Evolutionary conservation across 768 basidiomycete genomes (phyloP).

Genomic region (Hericium erinaceus): DNA sequence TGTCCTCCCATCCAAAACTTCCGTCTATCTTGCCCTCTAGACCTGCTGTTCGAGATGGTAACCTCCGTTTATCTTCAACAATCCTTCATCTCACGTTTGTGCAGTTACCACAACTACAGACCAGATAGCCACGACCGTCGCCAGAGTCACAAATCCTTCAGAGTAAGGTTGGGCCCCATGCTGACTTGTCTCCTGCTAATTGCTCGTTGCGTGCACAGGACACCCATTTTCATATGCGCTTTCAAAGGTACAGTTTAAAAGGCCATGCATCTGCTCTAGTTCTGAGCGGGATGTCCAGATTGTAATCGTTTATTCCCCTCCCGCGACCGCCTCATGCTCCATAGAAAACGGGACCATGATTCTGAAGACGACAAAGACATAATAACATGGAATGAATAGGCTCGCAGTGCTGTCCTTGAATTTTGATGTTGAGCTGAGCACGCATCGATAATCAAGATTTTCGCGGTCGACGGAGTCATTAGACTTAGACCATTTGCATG

Average conservation of each 20-base stretch:
- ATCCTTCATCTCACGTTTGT: not conserved
- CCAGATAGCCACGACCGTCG: conserved; percentile 47
- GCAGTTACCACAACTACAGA: conserved; percentile 40
- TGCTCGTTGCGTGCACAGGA: conserved; percentile 31
- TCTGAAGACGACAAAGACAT: conserved; percentile 44
- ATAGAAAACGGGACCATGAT: conserved; percentile 67
- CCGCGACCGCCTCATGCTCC: conserved; percentile 56
- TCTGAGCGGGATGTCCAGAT: conserved; percentile 23
- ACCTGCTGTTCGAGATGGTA: conserved; percentile 15
- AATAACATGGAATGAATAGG: conserved; percentile 64
- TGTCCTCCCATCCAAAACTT: conserved; percentile 8
- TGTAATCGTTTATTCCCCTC: conserved; percentile 69
- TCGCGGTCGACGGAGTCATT: too few relatives aligned
- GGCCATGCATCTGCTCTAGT: not conserved
- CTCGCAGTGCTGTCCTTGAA: too few relatives aligned
- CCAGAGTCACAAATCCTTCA: conserved; percentile 52
- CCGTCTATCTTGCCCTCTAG: conserved; percentile 15
- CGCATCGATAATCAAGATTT: too few relatives aligned
- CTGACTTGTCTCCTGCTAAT: not conserved
- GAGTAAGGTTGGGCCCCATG: conserved; percentile 38
- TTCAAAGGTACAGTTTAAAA: conserved; percentile 36
- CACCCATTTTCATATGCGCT: conserved; percentile 74
- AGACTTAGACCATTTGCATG: too few relatives aligned
- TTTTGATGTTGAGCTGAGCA: too few relatives aligned
- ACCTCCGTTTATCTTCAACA: not conserved